Conservation (phyloP, 192 early-diverging fungal genomes). For the Mortierella antarctica region DNA sequence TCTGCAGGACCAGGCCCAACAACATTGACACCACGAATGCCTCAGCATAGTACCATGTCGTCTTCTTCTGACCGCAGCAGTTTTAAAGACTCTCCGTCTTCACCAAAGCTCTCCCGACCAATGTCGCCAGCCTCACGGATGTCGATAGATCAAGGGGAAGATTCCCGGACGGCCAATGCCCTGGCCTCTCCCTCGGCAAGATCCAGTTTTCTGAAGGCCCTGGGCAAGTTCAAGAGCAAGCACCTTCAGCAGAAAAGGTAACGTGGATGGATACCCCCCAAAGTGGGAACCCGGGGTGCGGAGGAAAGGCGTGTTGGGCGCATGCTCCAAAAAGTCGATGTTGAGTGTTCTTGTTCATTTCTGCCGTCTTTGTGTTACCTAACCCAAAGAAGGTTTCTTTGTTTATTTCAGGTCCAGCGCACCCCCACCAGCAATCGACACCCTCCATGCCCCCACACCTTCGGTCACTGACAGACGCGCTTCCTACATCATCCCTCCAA, state of each 20-base stretch:
- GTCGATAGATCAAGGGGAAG: slow-evolving; percentile 7
- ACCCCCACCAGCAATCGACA: slow-evolving; percentile 6
- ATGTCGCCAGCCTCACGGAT: background rate
- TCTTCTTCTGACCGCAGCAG: background rate
- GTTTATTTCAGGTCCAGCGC: slow-evolving; percentile 23
- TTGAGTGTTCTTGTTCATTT: too few species aligned
- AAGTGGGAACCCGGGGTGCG: too few species aligned
- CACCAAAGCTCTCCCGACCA: background rate
- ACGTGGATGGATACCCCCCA: background rate
- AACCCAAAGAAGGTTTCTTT: background rate
- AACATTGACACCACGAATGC: too few species aligned
- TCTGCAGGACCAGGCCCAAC: background rate
- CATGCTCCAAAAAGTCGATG: too few species aligned
- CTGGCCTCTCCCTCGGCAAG: slow-evolving; percentile 9
- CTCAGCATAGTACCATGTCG: background rate
- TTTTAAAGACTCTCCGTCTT: background rate
- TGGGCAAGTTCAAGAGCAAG: slow-evolving; percentile 50
- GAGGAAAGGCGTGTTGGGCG: too few species aligned
- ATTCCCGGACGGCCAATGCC: background rate
- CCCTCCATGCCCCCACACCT: background rate
- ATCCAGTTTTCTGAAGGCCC: slow-evolving; percentile 37
- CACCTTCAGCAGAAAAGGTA: slow-evolving; percentile 47
- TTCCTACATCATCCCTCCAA: slow-evolving; percentile 35
- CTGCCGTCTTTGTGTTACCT: background rate
- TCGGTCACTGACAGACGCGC: slow-evolving; percentile 5